Conservation (phyloP, 805 yeast genomes). For the Priceomyces melissophilus region DNA sequence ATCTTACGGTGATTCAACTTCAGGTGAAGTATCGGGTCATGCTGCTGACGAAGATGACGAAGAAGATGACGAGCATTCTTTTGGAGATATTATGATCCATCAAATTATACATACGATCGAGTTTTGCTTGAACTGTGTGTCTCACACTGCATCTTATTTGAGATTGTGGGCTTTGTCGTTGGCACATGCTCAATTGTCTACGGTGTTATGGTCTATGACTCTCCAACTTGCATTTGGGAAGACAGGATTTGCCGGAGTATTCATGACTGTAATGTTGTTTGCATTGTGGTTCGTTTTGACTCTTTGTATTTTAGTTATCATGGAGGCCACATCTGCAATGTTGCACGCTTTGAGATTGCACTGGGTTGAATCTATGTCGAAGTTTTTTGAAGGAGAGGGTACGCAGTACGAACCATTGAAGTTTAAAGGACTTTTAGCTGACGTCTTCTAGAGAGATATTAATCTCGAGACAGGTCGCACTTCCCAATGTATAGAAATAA, state of each 20-base stretch:
- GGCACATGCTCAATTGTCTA: constrained; percentile 93
- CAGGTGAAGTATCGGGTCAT: constrained; percentile 9
- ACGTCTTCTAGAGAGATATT: constrained; percentile 11
- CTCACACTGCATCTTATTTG: constrained; percentile 96
- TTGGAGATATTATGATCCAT: constrained; percentile 94
- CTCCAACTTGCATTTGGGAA: constrained; percentile 70
- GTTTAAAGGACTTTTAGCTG: constrained; percentile 42
- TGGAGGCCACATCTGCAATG: constrained; percentile 99
- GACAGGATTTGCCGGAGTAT: constrained; percentile 63
- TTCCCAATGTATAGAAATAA: no score
- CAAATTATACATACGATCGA: constrained; percentile 98
- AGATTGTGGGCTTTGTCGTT: constrained; percentile 96
- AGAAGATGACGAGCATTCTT: constrained; percentile 58
- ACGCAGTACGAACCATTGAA: constrained; percentile 84
- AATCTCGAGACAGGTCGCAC: no score
- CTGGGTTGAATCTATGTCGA: constrained; percentile 99
- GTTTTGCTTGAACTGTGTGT: constrained; percentile 93
- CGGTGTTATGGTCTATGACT: constrained; percentile 97
- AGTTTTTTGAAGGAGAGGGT: constrained; percentile 97
- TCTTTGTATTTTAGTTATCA: constrained; percentile 82
- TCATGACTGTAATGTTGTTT: constrained; percentile 74
- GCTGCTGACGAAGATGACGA: constrained; percentile 51
- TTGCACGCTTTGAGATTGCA: constrained; percentile 96
- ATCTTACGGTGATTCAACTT: constrained; percentile 12
- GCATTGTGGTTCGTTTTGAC: constrained; percentile 95